phyloP scores from a whole-genome alignment of 2,329 filamentous ascomycete species.

The Lecanosticta acicola region DNA sequence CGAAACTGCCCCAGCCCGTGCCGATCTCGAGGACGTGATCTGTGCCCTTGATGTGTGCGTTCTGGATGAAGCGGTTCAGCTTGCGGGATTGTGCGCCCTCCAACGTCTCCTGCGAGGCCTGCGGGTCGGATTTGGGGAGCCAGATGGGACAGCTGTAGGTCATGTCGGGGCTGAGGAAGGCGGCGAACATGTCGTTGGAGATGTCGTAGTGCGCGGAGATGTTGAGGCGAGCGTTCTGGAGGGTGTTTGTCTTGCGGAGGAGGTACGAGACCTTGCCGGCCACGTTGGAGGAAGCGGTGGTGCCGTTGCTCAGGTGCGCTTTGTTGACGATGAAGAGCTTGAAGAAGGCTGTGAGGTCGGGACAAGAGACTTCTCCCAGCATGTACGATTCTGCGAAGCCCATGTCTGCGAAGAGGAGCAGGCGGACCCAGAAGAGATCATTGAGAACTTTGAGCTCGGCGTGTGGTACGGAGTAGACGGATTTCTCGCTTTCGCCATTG shows the following conservation, averaged over 20 bases:
- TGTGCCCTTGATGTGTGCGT: constrained; percentile 55
- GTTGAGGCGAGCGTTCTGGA: constrained; percentile 56
- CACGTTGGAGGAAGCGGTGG: constrained; percentile 56
- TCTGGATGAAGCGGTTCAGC: constrained; percentile 59
- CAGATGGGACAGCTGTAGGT: constrained; percentile 69
- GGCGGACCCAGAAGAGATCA: constrained; percentile 64
- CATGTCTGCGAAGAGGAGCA: constrained; percentile 68
- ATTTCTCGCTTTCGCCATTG: constrained; percentile 37
- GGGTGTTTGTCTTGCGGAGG: constrained; percentile 42
- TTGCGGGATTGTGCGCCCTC: constrained; percentile 64
- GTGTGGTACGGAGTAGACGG: constrained; percentile 36
- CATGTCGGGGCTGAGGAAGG: constrained; percentile 70
- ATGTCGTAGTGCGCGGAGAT: constrained; percentile 71
- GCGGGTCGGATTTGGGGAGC: constrained; percentile 42
- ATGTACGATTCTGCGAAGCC: constrained; percentile 70
- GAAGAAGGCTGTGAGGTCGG: constrained; percentile 63
- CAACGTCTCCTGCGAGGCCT: constrained; percentile 50
- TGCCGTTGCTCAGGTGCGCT: constrained; percentile 57
- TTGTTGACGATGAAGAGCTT: constrained; percentile 60
- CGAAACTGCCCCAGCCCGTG: constrained; percentile 70
- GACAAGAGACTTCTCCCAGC: constrained; percentile 63
- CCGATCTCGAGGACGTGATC: constrained; percentile 72
- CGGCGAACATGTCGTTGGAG: constrained; percentile 69
- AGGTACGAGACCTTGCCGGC: constrained; percentile 54
- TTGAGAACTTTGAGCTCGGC: constrained; percentile 57